Conservation (phyloP, 2,329 filamentous ascomycete species). For the Fusarium zealandicum region DNA sequence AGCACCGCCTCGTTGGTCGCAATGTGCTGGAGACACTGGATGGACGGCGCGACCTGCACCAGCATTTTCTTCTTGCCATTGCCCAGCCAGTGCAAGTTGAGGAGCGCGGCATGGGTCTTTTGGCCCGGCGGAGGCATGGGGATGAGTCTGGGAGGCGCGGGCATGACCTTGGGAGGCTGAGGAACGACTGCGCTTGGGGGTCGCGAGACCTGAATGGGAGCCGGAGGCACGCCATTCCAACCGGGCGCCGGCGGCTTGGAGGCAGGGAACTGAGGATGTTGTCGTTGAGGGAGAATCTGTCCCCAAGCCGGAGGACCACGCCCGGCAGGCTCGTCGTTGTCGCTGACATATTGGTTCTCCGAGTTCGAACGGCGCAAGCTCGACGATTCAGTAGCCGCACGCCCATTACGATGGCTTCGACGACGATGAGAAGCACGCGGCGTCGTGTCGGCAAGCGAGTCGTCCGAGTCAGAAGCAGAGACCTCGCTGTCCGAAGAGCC, state of each 20-base stretch:
- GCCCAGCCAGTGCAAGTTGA: conserved; percentile 41
- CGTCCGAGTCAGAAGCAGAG: conserved; percentile 37
- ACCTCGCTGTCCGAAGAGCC: conserved; percentile 32
- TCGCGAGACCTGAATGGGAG: neutral
- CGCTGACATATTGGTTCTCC: conserved; percentile 16
- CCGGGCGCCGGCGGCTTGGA: conserved; percentile 4
- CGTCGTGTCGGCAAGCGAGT: conserved; percentile 18
- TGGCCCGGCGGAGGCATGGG: conserved; percentile 11
- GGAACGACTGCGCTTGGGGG: conserved; percentile 4
- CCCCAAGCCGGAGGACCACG: conserved; percentile 20
- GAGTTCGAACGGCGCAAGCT: conserved; percentile 13
- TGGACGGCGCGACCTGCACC: conserved; percentile 37
- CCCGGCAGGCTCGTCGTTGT: conserved; percentile 5
- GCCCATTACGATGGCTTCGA: conserved; percentile 15
- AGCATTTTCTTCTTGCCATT: conserved; percentile 44
- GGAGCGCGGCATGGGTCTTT: conserved; percentile 34
- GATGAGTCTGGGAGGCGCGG: conserved; percentile 9
- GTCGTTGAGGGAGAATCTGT: conserved; percentile 7
- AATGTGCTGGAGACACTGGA: conserved; percentile 46
- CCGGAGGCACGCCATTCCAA: conserved; percentile 12
- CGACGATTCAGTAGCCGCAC: conserved; percentile 17
- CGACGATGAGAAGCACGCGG: conserved; percentile 12
- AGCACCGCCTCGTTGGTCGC: conserved; percentile 32
- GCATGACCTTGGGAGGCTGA: conserved; percentile 1
- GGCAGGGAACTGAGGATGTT: neutral